Evolutionary conservation across 116 monocot genomes (phyloP).

Genomic region (Dioscorea cayenensis): DNA sequence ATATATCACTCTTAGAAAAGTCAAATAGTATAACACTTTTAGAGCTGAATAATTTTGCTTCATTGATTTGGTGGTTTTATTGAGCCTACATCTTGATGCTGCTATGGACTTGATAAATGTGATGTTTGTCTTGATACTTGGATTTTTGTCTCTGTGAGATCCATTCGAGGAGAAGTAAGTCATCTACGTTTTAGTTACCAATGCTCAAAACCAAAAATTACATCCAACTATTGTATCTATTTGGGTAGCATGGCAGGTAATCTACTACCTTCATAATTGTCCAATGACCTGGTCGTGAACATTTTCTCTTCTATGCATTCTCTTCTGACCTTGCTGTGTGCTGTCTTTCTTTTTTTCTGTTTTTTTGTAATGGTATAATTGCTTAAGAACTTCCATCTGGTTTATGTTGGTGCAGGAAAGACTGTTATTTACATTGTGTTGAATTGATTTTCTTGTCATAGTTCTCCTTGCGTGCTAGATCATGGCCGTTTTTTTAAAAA

Average conservation of each 20-base stretch:
- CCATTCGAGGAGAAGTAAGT: not conserved
- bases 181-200: not conserved
- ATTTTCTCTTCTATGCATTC: too few relatives aligned
- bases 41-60: not conserved
- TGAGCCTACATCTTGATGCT: not conserved
- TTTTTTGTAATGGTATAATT: too few relatives aligned
- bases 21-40: not conserved
- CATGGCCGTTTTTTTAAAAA: too few relatives aligned
- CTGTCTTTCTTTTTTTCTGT: too few relatives aligned
- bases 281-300: too few relatives aligned
- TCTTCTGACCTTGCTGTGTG: too few relatives aligned
- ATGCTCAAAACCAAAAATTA: not conserved
- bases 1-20: not conserved
- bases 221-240: not conserved
- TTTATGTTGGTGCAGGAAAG: too few relatives aligned
- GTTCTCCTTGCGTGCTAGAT: too few relatives aligned
- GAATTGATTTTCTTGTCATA: too few relatives aligned
- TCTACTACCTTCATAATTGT: too few relatives aligned
- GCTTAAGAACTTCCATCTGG: too few relatives aligned
- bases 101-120: not conserved
- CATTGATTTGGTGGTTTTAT: not conserved
- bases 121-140: not conserved
- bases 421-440: too few relatives aligned
- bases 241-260: not conserved
- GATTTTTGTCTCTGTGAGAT: not conserved